Evolutionary conservation across 1,284 basidiomycete species (phyloP).

Genomic region (Ceratorhiza oryzae-sativae): DNA sequence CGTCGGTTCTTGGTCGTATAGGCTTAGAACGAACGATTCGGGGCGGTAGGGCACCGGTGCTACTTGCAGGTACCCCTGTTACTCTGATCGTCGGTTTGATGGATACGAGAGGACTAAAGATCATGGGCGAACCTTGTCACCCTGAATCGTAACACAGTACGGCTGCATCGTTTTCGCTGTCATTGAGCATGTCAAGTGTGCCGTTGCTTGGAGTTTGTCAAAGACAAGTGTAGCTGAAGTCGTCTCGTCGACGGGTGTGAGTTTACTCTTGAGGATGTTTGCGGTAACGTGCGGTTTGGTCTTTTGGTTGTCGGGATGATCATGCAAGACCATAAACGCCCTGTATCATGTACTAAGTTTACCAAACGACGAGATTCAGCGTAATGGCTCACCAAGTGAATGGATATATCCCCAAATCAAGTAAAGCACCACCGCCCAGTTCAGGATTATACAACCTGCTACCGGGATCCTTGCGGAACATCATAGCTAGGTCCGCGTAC

Average conservation of each 20-base stretch:
- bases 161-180: constrained; percentile 45
- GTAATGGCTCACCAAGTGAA: constrained; percentile 54
- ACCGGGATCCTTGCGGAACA: constrained; percentile 17
- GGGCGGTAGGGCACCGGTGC: constrained; percentile 67
- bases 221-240: constrained; percentile 82
- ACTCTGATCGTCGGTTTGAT: background rate
- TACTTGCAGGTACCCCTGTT: constrained; percentile 59
- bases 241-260: constrained; percentile 80
- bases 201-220: constrained; percentile 48
- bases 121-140: constrained; percentile 53
- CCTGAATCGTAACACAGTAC: constrained; percentile 53
- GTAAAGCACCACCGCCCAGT: constrained; percentile 83
- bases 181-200: constrained; percentile 54
- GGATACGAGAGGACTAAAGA: background rate
- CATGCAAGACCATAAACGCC: constrained; percentile 78
- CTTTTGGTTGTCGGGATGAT: constrained; percentile 72
- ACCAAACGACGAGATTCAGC: too few relatives aligned
- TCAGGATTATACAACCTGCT: constrained; percentile 72
- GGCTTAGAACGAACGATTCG: constrained; percentile 61
- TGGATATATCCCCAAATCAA: constrained; percentile 70
- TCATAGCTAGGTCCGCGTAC: constrained; percentile 32
- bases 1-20: constrained; percentile 41
- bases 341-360: too few relatives aligned
- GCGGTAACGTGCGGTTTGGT: constrained; percentile 56
- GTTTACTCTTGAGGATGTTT: constrained; percentile 48